These are phyloP conservation scores for Avena eriantha DNA, from an alignment of 176 grass and related monocot genomes.

Conservation along the genomic window DNA sequence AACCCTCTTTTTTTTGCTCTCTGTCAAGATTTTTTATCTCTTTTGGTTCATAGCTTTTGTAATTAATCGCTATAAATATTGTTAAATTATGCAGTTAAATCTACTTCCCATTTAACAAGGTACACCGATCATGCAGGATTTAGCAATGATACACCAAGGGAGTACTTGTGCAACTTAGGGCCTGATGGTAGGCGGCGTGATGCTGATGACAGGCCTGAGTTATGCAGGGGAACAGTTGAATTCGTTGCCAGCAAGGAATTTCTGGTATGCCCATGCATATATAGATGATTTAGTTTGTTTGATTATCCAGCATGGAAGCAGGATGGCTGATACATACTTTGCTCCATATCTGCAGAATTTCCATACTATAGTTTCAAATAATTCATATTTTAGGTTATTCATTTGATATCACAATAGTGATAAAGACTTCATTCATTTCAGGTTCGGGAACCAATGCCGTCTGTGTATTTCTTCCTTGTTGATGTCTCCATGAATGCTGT, in stretches of 20 bases:
- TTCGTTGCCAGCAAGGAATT: slow-evolving; percentile 98
- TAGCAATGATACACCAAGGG: slow-evolving; percentile 92
- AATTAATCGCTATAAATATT: background rate
- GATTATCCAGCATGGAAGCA: slow-evolving; percentile 9
- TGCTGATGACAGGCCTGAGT: slow-evolving; percentile 96
- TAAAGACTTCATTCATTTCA: slow-evolving; percentile 10
- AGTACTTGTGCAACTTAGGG: slow-evolving; percentile 96
- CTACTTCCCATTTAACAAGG: slow-evolving; percentile 5
- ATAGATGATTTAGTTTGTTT: slow-evolving; percentile 1
- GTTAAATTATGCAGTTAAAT: slow-evolving; percentile 13
- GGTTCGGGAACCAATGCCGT: slow-evolving; percentile 94
- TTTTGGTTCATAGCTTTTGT: background rate
- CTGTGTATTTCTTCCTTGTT: slow-evolving; percentile 95
- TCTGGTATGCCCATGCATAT: slow-evolving; percentile 47
- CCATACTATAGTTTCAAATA: slow-evolving; percentile 4
- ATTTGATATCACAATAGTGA: background rate
- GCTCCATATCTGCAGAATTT: background rate
- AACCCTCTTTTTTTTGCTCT: slow-evolving; percentile 3
- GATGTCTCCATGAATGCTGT: slow-evolving; percentile 96
- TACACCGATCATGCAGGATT: slow-evolving; percentile 41
- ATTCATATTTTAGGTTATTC: background rate
- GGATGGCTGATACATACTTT: slow-evolving; percentile 11
- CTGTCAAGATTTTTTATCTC: background rate
- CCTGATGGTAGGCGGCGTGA: slow-evolving; percentile 94
- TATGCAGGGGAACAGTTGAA: slow-evolving; percentile 98